phyloP scores from a whole-genome alignment of 2,329 filamentous ascomycete genomes.

The Samsoniella hepiali region DNA sequence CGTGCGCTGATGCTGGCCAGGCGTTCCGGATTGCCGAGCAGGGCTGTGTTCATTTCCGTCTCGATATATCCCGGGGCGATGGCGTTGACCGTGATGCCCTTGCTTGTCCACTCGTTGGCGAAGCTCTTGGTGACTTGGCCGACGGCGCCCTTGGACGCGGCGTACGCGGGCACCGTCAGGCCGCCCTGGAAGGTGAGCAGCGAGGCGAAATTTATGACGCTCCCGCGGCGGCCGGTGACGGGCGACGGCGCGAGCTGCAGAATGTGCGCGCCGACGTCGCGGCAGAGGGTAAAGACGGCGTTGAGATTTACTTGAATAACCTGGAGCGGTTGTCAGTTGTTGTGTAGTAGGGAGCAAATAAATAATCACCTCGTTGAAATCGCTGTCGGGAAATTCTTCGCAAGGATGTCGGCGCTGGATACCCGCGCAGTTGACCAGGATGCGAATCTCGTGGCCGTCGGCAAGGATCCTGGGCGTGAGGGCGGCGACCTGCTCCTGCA shows the following conservation, averaged over 20 bases:
- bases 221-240: conserved; percentile 56
- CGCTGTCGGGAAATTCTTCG: conserved; percentile 69
- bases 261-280: conserved; percentile 78
- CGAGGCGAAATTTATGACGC: conserved; percentile 81
- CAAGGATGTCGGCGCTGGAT: conserved; percentile 78
- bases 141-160: conserved; percentile 80
- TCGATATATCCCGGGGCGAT: conserved; percentile 88
- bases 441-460: conserved; percentile 64
- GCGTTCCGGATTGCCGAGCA: conserved; percentile 69
- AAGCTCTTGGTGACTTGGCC: conserved; percentile 81
- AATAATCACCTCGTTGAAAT: conserved; percentile 63
- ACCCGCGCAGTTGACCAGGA: conserved; percentile 82
- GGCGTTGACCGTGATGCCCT: conserved; percentile 80
- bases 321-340: conserved; percentile 23
- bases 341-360: not conserved
- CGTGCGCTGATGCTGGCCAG: conserved; percentile 71
- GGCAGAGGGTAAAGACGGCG: conserved; percentile 73
- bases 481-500: conserved; percentile 53
- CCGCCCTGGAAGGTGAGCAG: conserved; percentile 84
- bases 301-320: conserved; percentile 86
- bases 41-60: conserved; percentile 89
- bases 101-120: conserved; percentile 79
- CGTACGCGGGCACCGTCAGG: conserved; percentile 83
- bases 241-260: conserved; percentile 51
- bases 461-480: conserved; percentile 55